Percentiles rank a stretch among this genome's conserved stretches.
Evolutionary conservation across 1,139 yeast genomes (phyloP).

Genomic region (Geotrichum australiense): DNA sequence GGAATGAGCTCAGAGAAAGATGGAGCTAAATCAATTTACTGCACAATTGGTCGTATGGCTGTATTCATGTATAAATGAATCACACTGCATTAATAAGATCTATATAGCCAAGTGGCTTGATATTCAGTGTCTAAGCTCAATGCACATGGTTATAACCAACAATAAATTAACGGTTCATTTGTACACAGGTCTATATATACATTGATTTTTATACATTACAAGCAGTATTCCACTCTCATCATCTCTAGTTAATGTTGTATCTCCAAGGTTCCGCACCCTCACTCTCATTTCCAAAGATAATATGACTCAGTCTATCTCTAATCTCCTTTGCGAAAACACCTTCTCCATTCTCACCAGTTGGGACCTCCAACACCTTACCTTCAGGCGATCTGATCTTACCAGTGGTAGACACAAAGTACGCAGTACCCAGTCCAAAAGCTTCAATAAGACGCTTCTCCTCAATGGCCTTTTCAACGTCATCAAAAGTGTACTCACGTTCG

Average conservation of each 20-base stretch:
- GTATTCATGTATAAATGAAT: too few relatives aligned
- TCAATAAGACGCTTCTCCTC: conserved; percentile 38
- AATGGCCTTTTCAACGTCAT: conserved; percentile 35
- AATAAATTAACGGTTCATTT: too few relatives aligned
- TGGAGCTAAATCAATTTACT: too few relatives aligned
- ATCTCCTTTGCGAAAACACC: conserved; percentile 15
- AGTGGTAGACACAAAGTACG: conserved; percentile 40
- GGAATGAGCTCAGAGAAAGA: too few relatives aligned
- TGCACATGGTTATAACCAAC: too few relatives aligned
- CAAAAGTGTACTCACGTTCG: conserved; percentile 38
- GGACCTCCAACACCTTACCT: conserved; percentile 35
- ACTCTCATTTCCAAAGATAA: conserved; percentile 10
- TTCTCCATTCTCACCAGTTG: conserved; percentile 21
- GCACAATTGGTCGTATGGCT: too few relatives aligned
- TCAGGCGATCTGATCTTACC: conserved; percentile 33
- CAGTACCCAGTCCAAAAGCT: conserved; percentile 42
- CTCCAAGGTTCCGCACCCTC: conserved; percentile 10
- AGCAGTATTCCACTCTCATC: too few relatives aligned
- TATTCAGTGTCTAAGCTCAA: too few relatives aligned
- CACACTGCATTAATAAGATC: too few relatives aligned
- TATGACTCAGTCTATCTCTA: conserved; percentile 2
- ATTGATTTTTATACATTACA: too few relatives aligned
- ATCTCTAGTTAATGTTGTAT: conserved; percentile 10
- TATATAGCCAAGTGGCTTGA: too few relatives aligned
- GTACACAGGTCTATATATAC: too few relatives aligned